phyloP scores from a whole-genome alignment of 306 rosid genomes.

The Vicia faba region DNA sequence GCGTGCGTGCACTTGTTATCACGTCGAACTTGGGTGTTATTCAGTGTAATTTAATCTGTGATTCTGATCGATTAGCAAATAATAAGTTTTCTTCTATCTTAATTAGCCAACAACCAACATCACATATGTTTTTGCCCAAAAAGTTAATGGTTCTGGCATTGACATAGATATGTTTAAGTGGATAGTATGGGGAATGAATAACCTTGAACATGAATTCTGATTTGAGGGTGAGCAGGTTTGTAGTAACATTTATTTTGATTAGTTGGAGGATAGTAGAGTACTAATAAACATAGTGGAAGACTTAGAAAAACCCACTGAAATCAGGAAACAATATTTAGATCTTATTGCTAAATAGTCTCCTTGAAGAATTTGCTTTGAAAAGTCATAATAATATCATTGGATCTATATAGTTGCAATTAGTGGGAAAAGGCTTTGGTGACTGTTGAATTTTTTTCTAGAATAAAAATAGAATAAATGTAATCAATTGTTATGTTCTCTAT shows the following conservation, averaged over 20 bases:
- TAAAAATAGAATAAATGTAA: conserved; percentile 6
- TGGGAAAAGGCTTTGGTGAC: neutral
- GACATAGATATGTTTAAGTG: neutral
- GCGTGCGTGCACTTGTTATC: neutral
- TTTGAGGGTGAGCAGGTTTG: neutral
- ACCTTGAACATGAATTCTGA: conserved; percentile 1
- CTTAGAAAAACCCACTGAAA: neutral
- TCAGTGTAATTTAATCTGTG: neutral
- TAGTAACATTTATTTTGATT: neutral
- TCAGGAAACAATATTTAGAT: neutral
- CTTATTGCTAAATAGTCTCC: neutral
- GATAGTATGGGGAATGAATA: conserved; percentile 19
- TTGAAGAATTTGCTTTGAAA: neutral
- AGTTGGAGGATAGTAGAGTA: neutral
- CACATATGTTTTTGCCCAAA: conserved; percentile 4
- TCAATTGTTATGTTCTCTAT: conserved; percentile 30
- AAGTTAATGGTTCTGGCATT: conserved; percentile 11
- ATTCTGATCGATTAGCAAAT: conserved; percentile 9
- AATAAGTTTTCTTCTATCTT: conserved; percentile 5
- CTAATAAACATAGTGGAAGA: neutral
- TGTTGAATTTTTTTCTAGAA: neutral
- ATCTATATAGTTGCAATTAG: conserved; percentile 2
- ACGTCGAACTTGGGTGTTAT: conserved; percentile 7
- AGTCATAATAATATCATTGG: neutral
- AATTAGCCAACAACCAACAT: too few species aligned